Percentiles rank a stretch among this genome's conserved stretches.
Conservation (phyloP, 2,329 filamentous ascomycete species). For the Fusarium tjaetaba region DNA sequence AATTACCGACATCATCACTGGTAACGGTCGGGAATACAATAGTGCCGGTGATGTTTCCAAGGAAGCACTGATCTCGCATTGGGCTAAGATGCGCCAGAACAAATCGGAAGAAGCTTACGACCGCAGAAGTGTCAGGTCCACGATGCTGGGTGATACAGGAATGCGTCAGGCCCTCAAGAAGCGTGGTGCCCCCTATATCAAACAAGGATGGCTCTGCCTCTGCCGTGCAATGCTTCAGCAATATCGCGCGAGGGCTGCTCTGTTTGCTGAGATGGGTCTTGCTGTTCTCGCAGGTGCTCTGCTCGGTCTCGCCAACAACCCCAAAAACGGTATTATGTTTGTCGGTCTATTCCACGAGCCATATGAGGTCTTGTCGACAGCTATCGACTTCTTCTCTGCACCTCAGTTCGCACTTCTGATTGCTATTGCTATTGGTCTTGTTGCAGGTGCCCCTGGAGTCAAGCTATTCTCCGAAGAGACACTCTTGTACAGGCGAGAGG, state of each 20-base stretch:
- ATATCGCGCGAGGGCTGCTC: conserved; percentile 59
- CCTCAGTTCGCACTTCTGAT: conserved; percentile 64
- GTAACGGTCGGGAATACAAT: conserved; percentile 64
- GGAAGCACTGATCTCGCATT: conserved; percentile 60
- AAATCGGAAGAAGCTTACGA: conserved; percentile 19
- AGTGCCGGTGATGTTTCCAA: conserved; percentile 56
- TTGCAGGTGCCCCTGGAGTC: conserved; percentile 62
- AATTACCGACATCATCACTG: conserved; percentile 70
- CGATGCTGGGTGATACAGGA: conserved; percentile 43
- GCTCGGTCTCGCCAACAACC: conserved; percentile 63
- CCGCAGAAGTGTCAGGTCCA: conserved; percentile 34
- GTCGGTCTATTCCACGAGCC: conserved; percentile 61
- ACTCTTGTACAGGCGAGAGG: conserved; percentile 62
- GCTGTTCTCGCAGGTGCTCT: conserved; percentile 62
- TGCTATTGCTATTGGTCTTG: conserved; percentile 65
- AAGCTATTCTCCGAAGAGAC: conserved; percentile 59
- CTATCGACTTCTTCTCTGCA: conserved; percentile 60
- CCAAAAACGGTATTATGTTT: conserved; percentile 62
- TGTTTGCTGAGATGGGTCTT: conserved; percentile 65
- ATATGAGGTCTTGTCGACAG: conserved; percentile 61
- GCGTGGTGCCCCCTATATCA: conserved; percentile 59
- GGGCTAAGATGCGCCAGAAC: conserved; percentile 49
- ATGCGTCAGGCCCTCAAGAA: conserved; percentile 58
- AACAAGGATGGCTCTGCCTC: conserved; percentile 64
- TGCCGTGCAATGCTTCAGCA: conserved; percentile 65